These are phyloP conservation scores for Dendryphion nanum DNA, from an alignment of 2,329 filamentous ascomycete species.

Conservation along the genomic window DNA sequence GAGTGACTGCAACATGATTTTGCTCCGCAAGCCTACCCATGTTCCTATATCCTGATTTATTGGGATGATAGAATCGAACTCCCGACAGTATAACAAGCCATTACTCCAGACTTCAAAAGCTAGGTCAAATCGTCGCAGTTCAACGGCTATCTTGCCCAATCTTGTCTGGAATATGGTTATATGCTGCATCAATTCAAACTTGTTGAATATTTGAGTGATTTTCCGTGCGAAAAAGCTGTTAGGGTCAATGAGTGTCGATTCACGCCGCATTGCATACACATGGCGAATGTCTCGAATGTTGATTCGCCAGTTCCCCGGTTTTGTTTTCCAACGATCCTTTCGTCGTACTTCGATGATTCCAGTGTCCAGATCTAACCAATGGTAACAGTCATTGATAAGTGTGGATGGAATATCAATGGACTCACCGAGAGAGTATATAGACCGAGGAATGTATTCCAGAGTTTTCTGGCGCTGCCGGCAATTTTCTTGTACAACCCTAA, in stretches of 20 bases:
- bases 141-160: constrained; percentile 39
- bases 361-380: constrained; percentile 57
- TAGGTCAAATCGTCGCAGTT: constrained; percentile 55
- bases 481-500: no score
- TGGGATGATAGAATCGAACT: constrained; percentile 56
- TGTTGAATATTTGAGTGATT: constrained; percentile 47
- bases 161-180: constrained; percentile 51
- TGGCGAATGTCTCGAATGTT: constrained; percentile 28
- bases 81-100: constrained; percentile 45
- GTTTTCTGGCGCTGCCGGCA: no score
- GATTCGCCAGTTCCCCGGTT: constrained; percentile 42
- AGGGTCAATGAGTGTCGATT: constrained; percentile 49
- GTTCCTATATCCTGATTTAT: constrained; percentile 59
- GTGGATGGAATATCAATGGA: constrained; percentile 51
- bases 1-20: constrained; percentile 54
- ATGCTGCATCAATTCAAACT: constrained; percentile 48
- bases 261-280: constrained; percentile 24
- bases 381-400: constrained; percentile 54
- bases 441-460: constrained; percentile 38
- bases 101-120: constrained; percentile 51
- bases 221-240: constrained; percentile 41
- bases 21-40: constrained; percentile 59
- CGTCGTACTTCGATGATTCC: constrained; percentile 54
- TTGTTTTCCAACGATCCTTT: constrained; percentile 41
- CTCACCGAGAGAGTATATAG: constrained; percentile 18